Evolutionary conservation across 495 filamentous ascomycete genomes (phyloP).

Genomic region (Hyaloscypha variabilis): DNA sequence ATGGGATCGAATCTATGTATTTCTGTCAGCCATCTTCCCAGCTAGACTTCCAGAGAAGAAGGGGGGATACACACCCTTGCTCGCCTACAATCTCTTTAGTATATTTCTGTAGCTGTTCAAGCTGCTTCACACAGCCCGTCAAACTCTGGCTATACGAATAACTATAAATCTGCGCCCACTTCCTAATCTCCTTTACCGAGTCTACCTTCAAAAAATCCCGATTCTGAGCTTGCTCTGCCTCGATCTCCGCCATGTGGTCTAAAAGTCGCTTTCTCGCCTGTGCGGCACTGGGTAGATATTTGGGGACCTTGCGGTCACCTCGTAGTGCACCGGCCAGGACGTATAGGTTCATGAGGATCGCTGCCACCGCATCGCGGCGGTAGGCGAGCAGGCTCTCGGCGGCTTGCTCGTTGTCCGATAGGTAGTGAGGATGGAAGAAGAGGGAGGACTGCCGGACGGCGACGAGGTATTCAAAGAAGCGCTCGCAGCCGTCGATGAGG

Average conservation of each 20-base stretch:
- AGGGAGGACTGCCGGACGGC: slow-evolving; percentile 58
- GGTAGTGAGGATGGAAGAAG: slow-evolving; percentile 54
- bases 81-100: slow-evolving; percentile 58
- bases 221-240: slow-evolving; percentile 40
- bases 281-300: slow-evolving; percentile 56
- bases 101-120: slow-evolving; percentile 52
- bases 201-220: slow-evolving; percentile 31
- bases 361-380: slow-evolving; percentile 57
- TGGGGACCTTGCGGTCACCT: slow-evolving; percentile 49
- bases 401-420: slow-evolving; percentile 45
- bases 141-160: slow-evolving; percentile 54
- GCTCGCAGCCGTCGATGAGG: slow-evolving; percentile 54
- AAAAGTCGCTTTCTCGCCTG: slow-evolving; percentile 52
- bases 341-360: slow-evolving; percentile 60
- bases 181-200: slow-evolving; percentile 28
- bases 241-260: slow-evolving; percentile 49
- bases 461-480: slow-evolving; percentile 60
- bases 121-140: slow-evolving; percentile 57
- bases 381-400: slow-evolving; percentile 46
- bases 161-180: slow-evolving; percentile 52
- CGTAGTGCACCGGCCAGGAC: slow-evolving; percentile 56
- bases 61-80: slow-evolving; percentile 37
- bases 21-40: background rate
- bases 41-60: no score
- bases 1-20: slow-evolving; percentile 23